Base-by-base conservation (phyloP, 352 stramenopile genomes). In the Phytophthora melonis region DNA sequence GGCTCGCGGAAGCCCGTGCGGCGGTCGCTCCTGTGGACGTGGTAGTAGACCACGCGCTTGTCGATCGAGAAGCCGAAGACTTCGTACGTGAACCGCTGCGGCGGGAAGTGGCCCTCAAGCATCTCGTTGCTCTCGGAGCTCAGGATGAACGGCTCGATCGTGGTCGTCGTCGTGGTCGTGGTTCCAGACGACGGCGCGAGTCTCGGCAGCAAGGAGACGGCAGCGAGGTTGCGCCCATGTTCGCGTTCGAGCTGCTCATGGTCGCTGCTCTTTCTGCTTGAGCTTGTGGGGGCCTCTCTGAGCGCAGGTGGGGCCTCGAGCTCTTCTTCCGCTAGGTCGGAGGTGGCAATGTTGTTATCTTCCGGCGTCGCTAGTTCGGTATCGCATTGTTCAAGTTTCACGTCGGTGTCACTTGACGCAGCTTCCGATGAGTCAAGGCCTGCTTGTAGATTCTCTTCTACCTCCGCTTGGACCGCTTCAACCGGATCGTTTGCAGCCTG, bases 1-100 rank as follows among this genome's bases (percentile, higher is more conserved):
- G 69, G 27, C 5, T 71, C 50, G 61, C 70, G 75, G 19, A 78
- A 66, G 8, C 66, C 66, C 3, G 58, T 64, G 30, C 71, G 66
- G 7, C 67, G 67, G 61, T 74, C 71, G 18, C 53, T 66, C 27
- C 58, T 62, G 54, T 88, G 72, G 52, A 88, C 82, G 66, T 82
- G 68, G 68, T 88, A 88, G 64, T 75, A 79, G 19, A 76, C 71
- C 0, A 84, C 68, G 19, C 78, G 72, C 11, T 82, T 75, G 32
- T 70, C 63, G 19, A 69, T 77, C 10, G 80, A 81, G 62, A 81
- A 81, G 54, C 78, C 74, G 34, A 68, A 66, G 11, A 88, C 74
- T 8, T 75, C 66, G 68, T 80, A 88, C 41, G 57, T 68, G 64
- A 58, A 83, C 50, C 53, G 55, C 18, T 69, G 66, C 36, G 61